Evolutionary conservation across 1,284 basidiomycete genomes (phyloP), one percentile per base, ranked within the genome.

Genomic region (Crepidotus sp.): DNA sequence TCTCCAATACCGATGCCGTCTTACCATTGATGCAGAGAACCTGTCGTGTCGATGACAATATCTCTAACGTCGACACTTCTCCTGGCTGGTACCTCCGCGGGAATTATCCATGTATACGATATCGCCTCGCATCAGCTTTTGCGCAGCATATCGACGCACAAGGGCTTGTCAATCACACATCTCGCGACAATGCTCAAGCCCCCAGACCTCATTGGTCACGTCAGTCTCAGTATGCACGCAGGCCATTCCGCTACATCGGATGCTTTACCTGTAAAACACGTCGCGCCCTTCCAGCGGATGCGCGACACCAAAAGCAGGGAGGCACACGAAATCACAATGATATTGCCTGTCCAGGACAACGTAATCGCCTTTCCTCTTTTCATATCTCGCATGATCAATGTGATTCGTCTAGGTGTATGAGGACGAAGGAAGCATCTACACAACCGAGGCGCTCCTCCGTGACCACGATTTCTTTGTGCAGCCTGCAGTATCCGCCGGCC

Each of bases 51-150:
- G 0, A 63, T 97, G 4, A 64, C 80, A 1, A 77, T 95, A 33
- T 94, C 92, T 0, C 59, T 83, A 10, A 80, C 82, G 4, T 76
- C 78, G 0, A 75, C 85, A 0, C 70, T 84, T 24, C 74, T 94
- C 25, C 64, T 94, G 13, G 76, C 77, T 18, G 90, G 90, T 10
- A 90, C 88, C 0, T 60, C 71, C 2, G 64, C 73, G 0, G 91
- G 90, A 6, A 63, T 79, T n/a, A 77, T 97, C 37, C 77, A 87
- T 48, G 61, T 93, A 22, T 89, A 94, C 58, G 86, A 96, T 51
- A 76, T 95, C 26, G 79, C 86, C 1, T 95, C 94, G 1, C 88
- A 94, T 55, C 93, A 98, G 59, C 77, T 83, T 24, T 68, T 95
- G 21, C 83, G 90, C 26, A 84, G 83, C 13, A 77, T 96, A 52